Evolutionary conservation across 2,329 filamentous ascomycete species (phyloP).

Genomic region (Exophiala oligosperma): DNA sequence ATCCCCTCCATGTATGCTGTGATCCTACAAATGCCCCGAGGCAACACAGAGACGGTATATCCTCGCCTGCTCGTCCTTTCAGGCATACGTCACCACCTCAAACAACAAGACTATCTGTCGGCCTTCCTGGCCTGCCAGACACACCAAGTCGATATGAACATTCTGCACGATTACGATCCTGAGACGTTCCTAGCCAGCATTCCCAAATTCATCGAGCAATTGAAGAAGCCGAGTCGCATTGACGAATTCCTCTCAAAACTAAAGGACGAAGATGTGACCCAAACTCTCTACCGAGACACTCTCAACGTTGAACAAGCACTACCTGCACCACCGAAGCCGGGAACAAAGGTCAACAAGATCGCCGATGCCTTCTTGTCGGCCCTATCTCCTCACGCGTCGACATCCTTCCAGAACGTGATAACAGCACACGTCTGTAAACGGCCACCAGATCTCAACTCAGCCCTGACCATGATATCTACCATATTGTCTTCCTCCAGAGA

Average conservation of each 20-base stretch:
- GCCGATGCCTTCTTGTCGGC: conserved; percentile 79
- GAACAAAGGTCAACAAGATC: conserved; percentile 76
- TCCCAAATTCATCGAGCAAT: conserved; percentile 75
- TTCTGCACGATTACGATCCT: conserved; percentile 90
- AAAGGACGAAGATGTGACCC: conserved; percentile 85
- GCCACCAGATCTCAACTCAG: conserved; percentile 85
- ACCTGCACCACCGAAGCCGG: conserved; percentile 16
- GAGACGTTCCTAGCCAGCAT: conserved; percentile 79
- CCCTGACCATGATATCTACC: conserved; percentile 73
- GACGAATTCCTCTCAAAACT: conserved; percentile 89
- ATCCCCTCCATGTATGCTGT: conserved; percentile 86
- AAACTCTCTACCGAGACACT: conserved; percentile 92
- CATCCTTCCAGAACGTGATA: conserved; percentile 83
- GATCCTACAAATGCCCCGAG: conserved; percentile 90
- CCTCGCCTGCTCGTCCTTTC: conserved; percentile 90
- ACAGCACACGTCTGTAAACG: conserved; percentile 93
- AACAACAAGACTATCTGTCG: conserved; percentile 74
- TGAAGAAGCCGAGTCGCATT: conserved; percentile 77
- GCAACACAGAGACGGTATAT: conserved; percentile 93
- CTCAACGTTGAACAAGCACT: conserved; percentile 45
- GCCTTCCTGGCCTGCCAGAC: conserved; percentile 87
- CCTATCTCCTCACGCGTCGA: conserved; percentile 62
- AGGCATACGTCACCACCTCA: conserved; percentile 79
- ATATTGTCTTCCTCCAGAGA: conserved; percentile 57
- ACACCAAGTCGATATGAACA: conserved; percentile 97